Evolutionary conservation across 2,329 filamentous ascomycete genomes (phyloP), one percentile per base, ranked within the genome.

Genomic region (Fusarium denticulatum): DNA sequence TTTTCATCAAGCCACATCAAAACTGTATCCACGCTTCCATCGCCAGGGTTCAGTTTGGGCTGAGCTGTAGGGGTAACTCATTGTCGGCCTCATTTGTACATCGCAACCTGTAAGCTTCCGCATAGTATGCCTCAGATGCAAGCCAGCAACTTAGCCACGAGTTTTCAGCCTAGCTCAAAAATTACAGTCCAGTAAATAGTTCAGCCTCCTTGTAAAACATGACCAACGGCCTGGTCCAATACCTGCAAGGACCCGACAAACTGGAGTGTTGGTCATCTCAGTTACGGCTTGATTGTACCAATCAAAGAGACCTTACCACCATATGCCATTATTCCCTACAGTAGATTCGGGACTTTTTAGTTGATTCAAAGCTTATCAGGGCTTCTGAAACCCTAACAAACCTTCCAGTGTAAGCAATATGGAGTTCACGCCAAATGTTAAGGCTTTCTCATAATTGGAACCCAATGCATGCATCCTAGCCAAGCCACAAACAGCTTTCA

Each of bases 41-140:
- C 59, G 39, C 34, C 49, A 70, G 60, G 59, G 56, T 43, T 39
- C 45, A 55, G 56, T 60, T 42, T 64, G 55, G 43, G 58, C 36
- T 53, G 53, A 30, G 55, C 43, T 43, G 34, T 43, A 39, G 49
- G 67, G 40, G 66, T 42, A 47, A n/a, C 43, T 24, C 50, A 40
- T 52, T 53, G 52, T 53, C 71, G 71, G 72, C 72, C 72, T 74
- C 72, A 74, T 62, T 75, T 64, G 22, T 34, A 52, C 37, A 13
- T 68, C 34, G 30, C 37, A 43, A 26, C 55, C 49, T 64, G 71
- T 72, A 49, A 47, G 55, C 55, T 61, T 43, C 67, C 45, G 52
- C 43, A 47, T 36, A 65, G 59, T 32, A 49, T 65, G 53, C 69
- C 55, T 64, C 58, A 57, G 39, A 72, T 22, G 36, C 49, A 60